Conservation (phyloP, 257 asterid species). For the Nicotiana paniculata region DNA sequence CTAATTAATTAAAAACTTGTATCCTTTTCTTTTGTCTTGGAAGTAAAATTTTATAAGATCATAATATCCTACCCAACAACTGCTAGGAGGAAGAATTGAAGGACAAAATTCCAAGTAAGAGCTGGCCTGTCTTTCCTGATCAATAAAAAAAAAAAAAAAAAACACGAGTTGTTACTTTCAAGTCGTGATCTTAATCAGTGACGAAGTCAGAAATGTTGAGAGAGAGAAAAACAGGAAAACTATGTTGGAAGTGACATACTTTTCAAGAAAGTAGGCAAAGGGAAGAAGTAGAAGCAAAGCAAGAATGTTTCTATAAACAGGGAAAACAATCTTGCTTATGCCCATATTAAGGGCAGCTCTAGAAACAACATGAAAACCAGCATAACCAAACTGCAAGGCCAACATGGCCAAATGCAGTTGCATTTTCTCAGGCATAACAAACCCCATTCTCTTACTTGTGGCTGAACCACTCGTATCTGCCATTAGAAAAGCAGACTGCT, state of each 20-base stretch:
- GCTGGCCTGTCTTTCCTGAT: constrained; percentile 95
- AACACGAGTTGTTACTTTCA: neutral
- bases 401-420: constrained; percentile 90
- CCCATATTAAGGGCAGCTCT: constrained; percentile 97
- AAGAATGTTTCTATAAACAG: constrained; percentile 87
- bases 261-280: constrained; percentile 92
- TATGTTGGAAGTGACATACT: constrained; percentile 25
- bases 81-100: constrained; percentile 92
- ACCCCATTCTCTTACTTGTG: constrained; percentile 38
- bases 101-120: constrained; percentile 48
- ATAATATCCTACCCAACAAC: constrained; percentile 58
- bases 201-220: neutral
- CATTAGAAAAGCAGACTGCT: constrained; percentile 26
- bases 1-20: too few species aligned
- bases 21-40: neutral
- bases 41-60: neutral
- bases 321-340: constrained; percentile 93
- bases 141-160: neutral
- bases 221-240: neutral
- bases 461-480: constrained; percentile 54
- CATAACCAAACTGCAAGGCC: constrained; percentile 89
- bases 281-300: constrained; percentile 89
- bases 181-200: neutral
- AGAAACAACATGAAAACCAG: constrained; percentile 95
- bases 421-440: constrained; percentile 70